These are phyloP conservation scores for Candida schatavii DNA, from an alignment of 805 yeast genomes.

Conservation along the genomic window DNA sequence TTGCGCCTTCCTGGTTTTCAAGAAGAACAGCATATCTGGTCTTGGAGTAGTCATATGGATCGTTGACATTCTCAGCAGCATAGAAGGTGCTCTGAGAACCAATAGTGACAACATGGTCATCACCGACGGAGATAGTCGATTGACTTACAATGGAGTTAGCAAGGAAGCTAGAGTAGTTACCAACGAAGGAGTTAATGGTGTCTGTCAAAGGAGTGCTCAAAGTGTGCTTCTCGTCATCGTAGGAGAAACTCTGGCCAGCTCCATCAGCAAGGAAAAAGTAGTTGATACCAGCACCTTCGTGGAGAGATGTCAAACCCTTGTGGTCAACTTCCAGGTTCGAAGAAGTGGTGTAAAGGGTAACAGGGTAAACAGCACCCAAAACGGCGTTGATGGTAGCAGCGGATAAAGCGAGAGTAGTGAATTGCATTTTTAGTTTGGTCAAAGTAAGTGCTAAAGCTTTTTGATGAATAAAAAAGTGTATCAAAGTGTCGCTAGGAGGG, in stretches of 20 bases:
- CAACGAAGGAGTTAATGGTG: not conserved
- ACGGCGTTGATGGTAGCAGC: slow-evolving; percentile 1
- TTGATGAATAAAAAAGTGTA: too few species aligned
- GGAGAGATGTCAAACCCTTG: slow-evolving; percentile 25
- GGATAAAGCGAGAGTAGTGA: slow-evolving; percentile 3
- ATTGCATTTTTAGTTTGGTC: slow-evolving; percentile 1
- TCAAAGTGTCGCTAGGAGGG: too few species aligned
- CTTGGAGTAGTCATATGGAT: slow-evolving; percentile 26
- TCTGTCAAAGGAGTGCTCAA: not conserved
- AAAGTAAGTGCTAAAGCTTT: too few species aligned
- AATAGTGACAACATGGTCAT: slow-evolving; percentile 14
- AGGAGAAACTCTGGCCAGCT: slow-evolving; percentile 19
- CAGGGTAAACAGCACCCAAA: slow-evolving; percentile 8
- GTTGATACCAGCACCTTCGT: slow-evolving; percentile 46
- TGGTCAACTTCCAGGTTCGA: slow-evolving; percentile 24
- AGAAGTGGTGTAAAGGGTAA: slow-evolving; percentile 23
- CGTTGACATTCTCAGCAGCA: slow-evolving; percentile 26
- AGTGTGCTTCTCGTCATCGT: slow-evolving; percentile 12
- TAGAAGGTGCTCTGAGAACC: slow-evolving; percentile 18
- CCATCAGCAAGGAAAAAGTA: slow-evolving; percentile 30
- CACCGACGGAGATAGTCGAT: slow-evolving; percentile 12
- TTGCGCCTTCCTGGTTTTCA: not conserved
- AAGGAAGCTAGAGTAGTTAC: slow-evolving; percentile 1
- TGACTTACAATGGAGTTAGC: slow-evolving; percentile 8
- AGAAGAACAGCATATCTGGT: slow-evolving; percentile 11